Base-by-base conservation (phyloP, 2,329 filamentous ascomycete genomes). In the Colletotrichum sp. region DNA sequence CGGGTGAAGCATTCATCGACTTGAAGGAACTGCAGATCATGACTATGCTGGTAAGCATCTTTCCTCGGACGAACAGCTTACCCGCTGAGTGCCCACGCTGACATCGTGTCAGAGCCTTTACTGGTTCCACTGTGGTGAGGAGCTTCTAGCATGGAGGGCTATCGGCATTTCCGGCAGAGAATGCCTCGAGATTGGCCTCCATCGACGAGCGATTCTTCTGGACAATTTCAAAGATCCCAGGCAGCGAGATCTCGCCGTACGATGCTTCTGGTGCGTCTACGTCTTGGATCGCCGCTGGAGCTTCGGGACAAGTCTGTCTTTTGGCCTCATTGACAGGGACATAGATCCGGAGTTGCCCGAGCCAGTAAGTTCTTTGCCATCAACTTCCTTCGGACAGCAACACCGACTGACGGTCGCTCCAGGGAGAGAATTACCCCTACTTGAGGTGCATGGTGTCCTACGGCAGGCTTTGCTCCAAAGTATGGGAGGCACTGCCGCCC, bases 211-310 rank as follows among this genome's bases (percentile, higher is more conserved):
- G 8, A 89, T 85, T 24, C 81, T 89, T 48, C 77, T 82, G 12
- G 83, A 86, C 58, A 85, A 83, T 15, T 85, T 86, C 38, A 78
- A 79, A 3, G 82, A 85, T 48, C 75, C 78, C 0, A 75, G 80
- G 3, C 77, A 81, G 3, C 82, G 84, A 0, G 78, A 80, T 1
- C 69, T 82, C 3, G 85, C 85, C 0, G 79, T 82, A 2, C 79
- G 83, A 2, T 83, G 89, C 0, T 90, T 89, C 75, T 90, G 88
- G 87, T 88, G 85, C 34, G 86, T 89, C 21, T 90, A 89, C 70
- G 85, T 88, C 0, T 83, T 90, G 1, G 88, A 90, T 66, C 85
- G 88, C 1, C 85, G 88, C 26, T 90, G 87, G 86, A 89, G 87
- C 12, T 88, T 90, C 38, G 88, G 88, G 3, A 89, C 87, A 0